phyloP scores from a whole-genome alignment of 2,329 filamentous ascomycete genomes.

The Colletotrichum cuscutae region DNA sequence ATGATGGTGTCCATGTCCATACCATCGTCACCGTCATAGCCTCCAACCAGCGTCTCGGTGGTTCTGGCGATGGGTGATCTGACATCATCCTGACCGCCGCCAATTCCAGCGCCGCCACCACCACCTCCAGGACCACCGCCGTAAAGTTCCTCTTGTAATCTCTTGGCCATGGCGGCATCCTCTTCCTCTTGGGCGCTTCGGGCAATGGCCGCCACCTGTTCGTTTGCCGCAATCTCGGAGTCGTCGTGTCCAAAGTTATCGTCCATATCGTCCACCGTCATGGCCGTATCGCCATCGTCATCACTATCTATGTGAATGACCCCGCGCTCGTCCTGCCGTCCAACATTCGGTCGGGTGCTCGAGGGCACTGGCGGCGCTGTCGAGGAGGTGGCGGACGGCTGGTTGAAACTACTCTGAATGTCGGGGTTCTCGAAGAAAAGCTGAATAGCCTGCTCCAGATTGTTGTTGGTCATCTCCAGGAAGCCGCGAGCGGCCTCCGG shows the following conservation, averaged over 20 bases:
- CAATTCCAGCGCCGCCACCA: slow-evolving; percentile 51
- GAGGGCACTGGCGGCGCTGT: slow-evolving; percentile 41
- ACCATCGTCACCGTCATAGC: slow-evolving; percentile 62
- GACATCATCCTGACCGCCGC: slow-evolving; percentile 69
- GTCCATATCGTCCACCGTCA: slow-evolving; percentile 50
- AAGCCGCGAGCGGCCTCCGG: slow-evolving; percentile 83
- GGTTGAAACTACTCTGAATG: slow-evolving; percentile 61
- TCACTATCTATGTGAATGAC: slow-evolving; percentile 83
- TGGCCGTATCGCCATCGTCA: slow-evolving; percentile 66
- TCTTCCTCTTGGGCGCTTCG: slow-evolving; percentile 76
- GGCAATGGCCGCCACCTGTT: slow-evolving; percentile 52
- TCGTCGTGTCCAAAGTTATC: slow-evolving; percentile 51
- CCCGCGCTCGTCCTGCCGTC: slow-evolving; percentile 65
- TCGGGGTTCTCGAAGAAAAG: slow-evolving; percentile 93
- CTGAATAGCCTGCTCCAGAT: slow-evolving; percentile 86
- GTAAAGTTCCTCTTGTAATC: slow-evolving; percentile 93
- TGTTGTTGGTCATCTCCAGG: slow-evolving; percentile 84
- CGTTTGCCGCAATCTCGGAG: slow-evolving; percentile 42
- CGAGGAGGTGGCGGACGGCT: slow-evolving; percentile 48
- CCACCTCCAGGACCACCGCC: slow-evolving; percentile 49
- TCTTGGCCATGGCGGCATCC: slow-evolving; percentile 91
- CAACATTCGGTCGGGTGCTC: slow-evolving; percentile 42
- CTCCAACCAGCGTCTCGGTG: slow-evolving; percentile 88
- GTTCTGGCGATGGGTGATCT: slow-evolving; percentile 91
- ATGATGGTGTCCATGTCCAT: slow-evolving; percentile 66